These are phyloP conservation scores for Globisporangium canariense DNA, from an alignment of 352 stramenopile genomes.

Conservation along the genomic window DNA sequence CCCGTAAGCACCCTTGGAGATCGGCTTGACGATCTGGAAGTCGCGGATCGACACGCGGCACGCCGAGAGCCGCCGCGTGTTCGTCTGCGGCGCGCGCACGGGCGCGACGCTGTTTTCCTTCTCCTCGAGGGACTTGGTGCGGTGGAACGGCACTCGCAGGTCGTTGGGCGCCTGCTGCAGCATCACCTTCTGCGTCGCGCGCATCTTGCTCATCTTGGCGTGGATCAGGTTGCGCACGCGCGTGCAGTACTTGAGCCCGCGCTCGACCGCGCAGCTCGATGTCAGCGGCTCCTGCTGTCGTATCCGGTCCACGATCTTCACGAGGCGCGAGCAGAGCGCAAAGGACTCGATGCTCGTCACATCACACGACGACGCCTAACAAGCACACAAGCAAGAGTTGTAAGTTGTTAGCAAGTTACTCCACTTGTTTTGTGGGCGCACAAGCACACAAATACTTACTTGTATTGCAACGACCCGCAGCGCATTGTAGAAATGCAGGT, in stretches of 20 bases:
- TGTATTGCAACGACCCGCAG: conserved; percentile 66
- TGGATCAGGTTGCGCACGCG: conserved; percentile 72
- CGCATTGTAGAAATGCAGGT: conserved; percentile 71
- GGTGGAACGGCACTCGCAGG: conserved; percentile 44
- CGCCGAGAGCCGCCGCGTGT: conserved; percentile 9
- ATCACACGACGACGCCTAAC: conserved; percentile 65
- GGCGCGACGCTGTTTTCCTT: conserved; percentile 31
- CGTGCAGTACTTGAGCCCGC: conserved; percentile 51
- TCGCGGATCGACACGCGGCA: conserved; percentile 75
- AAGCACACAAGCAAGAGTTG: neutral
- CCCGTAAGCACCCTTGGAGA: conserved; percentile 88
- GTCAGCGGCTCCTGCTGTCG: conserved; percentile 49
- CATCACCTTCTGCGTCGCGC: conserved; percentile 75
- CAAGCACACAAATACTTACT: conserved; percentile 15
- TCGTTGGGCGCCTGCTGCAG: conserved; percentile 55
- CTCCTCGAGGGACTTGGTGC: conserved; percentile 79
- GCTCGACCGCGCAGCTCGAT: conserved; percentile 41
- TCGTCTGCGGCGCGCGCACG: neutral
- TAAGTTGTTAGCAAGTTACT: neutral
- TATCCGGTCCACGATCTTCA: conserved; percentile 80
- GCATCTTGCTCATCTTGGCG: conserved; percentile 88
- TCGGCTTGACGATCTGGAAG: conserved; percentile 89
- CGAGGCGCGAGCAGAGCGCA: conserved; percentile 60
- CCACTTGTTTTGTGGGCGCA: neutral
- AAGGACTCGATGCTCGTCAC: conserved; percentile 75